A percentile compares a stretch with the other conserved stretches of the same genome.
Conservation (phyloP, 345 rosid species). For the Schrenkiella parvula region DNA sequence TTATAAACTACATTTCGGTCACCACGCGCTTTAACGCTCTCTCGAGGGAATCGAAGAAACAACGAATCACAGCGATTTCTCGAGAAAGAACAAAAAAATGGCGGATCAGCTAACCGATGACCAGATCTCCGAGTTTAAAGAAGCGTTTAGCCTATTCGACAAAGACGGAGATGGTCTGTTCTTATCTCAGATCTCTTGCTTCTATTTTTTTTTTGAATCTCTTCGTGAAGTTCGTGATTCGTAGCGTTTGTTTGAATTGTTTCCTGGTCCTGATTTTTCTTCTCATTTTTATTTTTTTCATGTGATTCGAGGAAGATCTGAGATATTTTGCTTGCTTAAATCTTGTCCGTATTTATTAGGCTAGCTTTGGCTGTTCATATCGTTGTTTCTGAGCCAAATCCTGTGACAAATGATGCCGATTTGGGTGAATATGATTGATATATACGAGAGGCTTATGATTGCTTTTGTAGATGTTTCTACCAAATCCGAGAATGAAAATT, state of each 20-base stretch:
- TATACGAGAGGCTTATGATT: not conserved
- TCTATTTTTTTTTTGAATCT: not conserved
- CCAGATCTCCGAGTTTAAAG: conserved; percentile 41
- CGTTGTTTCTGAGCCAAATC: not conserved
- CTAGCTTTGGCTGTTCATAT: not conserved
- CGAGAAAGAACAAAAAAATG: conserved; percentile 16
- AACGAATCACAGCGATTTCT: not conserved
- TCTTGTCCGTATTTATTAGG: not conserved
- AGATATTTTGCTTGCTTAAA: not conserved
- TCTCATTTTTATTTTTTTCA: not conserved
- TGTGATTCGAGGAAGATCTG: not conserved
- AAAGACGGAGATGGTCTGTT: conserved; percentile 49
- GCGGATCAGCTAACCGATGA: conserved; percentile 51
- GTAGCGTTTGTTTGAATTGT: not conserved
- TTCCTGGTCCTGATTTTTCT: not conserved
- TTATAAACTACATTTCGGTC: not conserved
- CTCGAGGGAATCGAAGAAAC: not conserved
- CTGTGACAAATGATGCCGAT: not conserved
- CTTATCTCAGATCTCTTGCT: conserved; percentile 19
- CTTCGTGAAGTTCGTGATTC: not conserved
- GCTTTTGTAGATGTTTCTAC: not conserved
- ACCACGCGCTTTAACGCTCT: conserved; percentile 11
- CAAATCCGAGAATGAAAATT: not conserved
- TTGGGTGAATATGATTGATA: not conserved
- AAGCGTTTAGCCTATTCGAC: conserved; percentile 35